These are phyloP conservation scores for Gymnopilus junonius DNA, from an alignment of 768 basidiomycete genomes.

Conservation along the genomic window DNA sequence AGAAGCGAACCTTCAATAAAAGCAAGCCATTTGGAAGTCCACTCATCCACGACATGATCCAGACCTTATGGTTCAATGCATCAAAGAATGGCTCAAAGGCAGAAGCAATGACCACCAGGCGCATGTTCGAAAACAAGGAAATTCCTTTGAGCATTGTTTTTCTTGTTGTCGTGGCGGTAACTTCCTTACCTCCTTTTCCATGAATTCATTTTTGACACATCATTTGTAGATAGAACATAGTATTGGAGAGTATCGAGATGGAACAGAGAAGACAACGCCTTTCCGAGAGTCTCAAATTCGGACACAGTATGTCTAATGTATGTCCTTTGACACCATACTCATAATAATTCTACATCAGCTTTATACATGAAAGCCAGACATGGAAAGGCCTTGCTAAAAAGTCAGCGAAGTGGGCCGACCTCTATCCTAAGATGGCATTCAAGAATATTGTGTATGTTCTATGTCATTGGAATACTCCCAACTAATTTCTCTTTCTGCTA, in stretches of 20 bases:
- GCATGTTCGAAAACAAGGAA: background rate
- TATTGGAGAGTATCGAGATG: background rate
- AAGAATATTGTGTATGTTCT: too few relatives aligned
- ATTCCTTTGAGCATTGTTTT: background rate
- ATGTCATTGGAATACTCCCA: too few relatives aligned
- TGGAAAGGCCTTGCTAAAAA: too few relatives aligned
- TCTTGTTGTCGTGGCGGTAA: background rate
- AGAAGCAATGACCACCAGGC: background rate
- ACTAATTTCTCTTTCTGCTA: too few relatives aligned
- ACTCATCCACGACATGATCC: background rate
- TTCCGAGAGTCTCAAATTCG: background rate
- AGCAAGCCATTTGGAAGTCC: background rate
- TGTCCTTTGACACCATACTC: background rate
- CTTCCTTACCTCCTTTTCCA: background rate
- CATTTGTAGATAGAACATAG: background rate
- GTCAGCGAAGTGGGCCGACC: too few relatives aligned
- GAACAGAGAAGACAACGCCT: background rate
- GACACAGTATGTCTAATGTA: background rate
- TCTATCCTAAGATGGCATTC: too few relatives aligned
- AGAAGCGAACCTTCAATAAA: background rate
- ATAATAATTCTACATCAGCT: too few relatives aligned
- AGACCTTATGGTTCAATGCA: background rate
- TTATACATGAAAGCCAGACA: too few relatives aligned
- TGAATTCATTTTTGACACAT: background rate
- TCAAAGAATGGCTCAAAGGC: too few relatives aligned